Evolutionary conservation across 345 rosid species (phyloP), one percentile per base, ranked within the genome.

Genomic region (Isatis tinctoria): DNA sequence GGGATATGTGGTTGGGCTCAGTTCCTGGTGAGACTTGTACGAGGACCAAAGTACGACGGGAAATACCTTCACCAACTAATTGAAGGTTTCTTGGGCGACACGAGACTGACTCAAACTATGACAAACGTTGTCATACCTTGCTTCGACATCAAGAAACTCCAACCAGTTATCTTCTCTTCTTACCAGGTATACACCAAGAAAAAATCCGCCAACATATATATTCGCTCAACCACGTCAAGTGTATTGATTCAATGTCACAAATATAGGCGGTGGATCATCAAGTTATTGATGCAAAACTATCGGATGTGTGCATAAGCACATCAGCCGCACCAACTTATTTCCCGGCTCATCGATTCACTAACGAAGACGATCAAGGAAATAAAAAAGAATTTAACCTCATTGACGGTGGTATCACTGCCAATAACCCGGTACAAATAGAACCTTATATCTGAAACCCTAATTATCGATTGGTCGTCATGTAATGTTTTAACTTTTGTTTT

Each of bases 271-370:
- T 13, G 10, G 6, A 2, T 5, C n/a, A 62, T 36, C 79, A 80
- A 56, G 32, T 37, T 22, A 17, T 82, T 1, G 85, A 89, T 70
- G 94, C 89, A 18, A 43, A 40, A 14, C 69, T 92, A 57, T 78
- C 90, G 7, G 93, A 92, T 54, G 87, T 92, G 57, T 83, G 93
- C 78, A 79, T 90, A 47, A 69, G 82, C 44, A 89, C 97, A 49
- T 85, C 96, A 1, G 90, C 93, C 4, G 92, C 97, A 37, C 96
- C 96, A 76, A 92, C 93, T 43, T 80, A 69, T 33, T 65, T 92
- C 14, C 97, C 97, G 13, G 79, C 87, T 49, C 68, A 85, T 73
- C 65, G 79, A 27, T 89, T 92, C 81, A 74, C 65, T 54, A 89
- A 76, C 28, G 73, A 82, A 74, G 86, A 85, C 66, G 16, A 66